These are phyloP conservation scores for Zizania latifolia DNA, from an alignment of 176 grass and related monocot species.

Conservation along the genomic window DNA sequence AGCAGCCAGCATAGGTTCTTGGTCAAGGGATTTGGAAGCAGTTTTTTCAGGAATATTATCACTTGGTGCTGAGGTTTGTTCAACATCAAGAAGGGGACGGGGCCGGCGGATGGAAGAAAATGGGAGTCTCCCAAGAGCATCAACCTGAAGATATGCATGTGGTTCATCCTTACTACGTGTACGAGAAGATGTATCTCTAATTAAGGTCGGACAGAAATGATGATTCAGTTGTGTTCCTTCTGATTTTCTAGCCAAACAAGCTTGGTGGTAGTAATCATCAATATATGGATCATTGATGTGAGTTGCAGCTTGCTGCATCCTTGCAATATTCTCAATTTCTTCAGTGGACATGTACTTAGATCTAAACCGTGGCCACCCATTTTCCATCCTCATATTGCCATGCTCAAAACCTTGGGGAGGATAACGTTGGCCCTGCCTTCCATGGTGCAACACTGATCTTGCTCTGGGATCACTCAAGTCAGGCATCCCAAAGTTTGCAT, in stretches of 20 bases:
- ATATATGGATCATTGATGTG: constrained; percentile 76
- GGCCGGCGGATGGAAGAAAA: constrained; percentile 81
- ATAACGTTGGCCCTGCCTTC: constrained; percentile 34
- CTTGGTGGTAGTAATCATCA: constrained; percentile 90
- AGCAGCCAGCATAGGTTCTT: constrained; percentile 83
- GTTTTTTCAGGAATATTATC: constrained; percentile 43
- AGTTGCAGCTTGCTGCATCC: constrained; percentile 73
- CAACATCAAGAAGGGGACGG: constrained; percentile 79
- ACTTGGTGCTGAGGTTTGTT: constrained; percentile 36
- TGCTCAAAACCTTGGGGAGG: constrained; percentile 39
- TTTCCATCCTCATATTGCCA: constrained; percentile 45
- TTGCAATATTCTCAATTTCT: constrained; percentile 72
- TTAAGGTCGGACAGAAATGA: constrained; percentile 67
- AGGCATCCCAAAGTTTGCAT: constrained; percentile 36
- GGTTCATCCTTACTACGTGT: constrained; percentile 61
- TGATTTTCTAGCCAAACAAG: constrained; percentile 68
- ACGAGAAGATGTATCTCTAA: constrained; percentile 46
- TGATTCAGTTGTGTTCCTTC: constrained; percentile 44
- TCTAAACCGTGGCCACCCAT: constrained; percentile 46
- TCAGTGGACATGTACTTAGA: constrained; percentile 67
- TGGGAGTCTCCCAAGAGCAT: constrained; percentile 79
- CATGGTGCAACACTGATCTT: constrained; percentile 33
- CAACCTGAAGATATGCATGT: constrained; percentile 83
- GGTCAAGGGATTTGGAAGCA: constrained; percentile 54
- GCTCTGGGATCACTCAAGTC: constrained; percentile 53